These are phyloP conservation scores for Stenogyne calaminthoides DNA, from an alignment of 305 asterid species.

Conservation along the genomic window DNA sequence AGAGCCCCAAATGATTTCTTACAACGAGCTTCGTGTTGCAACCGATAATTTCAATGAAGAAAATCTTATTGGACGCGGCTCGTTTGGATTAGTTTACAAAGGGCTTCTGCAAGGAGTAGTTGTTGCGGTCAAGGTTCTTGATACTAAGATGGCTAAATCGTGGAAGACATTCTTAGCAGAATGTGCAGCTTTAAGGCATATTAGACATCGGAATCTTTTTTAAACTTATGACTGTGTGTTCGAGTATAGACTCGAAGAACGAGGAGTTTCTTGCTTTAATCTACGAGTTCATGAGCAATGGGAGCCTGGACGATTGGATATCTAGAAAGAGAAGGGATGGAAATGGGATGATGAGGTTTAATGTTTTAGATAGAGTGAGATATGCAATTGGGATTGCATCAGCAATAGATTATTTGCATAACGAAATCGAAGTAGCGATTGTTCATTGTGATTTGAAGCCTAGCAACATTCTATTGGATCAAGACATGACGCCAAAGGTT, in stretches of 20 bases:
- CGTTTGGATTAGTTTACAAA: slow-evolving; percentile 56
- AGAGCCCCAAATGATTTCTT: slow-evolving; percentile 47
- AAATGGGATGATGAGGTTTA: slow-evolving; percentile 22
- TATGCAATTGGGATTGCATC: slow-evolving; percentile 51
- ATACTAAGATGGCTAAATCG: slow-evolving; percentile 29
- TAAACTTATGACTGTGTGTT: slow-evolving; percentile 52
- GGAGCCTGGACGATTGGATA: slow-evolving; percentile 71
- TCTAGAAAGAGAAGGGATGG: slow-evolving; percentile 35
- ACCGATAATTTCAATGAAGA: slow-evolving; percentile 48
- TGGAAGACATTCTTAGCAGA: slow-evolving; percentile 50
- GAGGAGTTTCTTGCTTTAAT: slow-evolving; percentile 56
- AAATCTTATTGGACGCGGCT: slow-evolving; percentile 56
- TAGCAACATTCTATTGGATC: slow-evolving; percentile 54
- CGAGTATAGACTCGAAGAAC: slow-evolving; percentile 48
- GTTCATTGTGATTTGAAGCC: slow-evolving; percentile 77
- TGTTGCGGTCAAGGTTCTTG: slow-evolving; percentile 61
- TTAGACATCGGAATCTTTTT: slow-evolving; percentile 66
- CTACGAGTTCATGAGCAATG: slow-evolving; percentile 60
- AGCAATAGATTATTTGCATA: slow-evolving; percentile 63
- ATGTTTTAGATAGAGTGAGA: slow-evolving; percentile 37
- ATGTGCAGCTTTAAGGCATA: slow-evolving; percentile 50
- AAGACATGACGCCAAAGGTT: slow-evolving; percentile 58
- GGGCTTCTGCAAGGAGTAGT: slow-evolving; percentile 37
- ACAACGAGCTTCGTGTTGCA: slow-evolving; percentile 52
- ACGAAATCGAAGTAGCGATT: slow-evolving; percentile 43